Evolutionary conservation across 257 asterid species (phyloP).

Genomic region (Solanum etuberosum): DNA sequence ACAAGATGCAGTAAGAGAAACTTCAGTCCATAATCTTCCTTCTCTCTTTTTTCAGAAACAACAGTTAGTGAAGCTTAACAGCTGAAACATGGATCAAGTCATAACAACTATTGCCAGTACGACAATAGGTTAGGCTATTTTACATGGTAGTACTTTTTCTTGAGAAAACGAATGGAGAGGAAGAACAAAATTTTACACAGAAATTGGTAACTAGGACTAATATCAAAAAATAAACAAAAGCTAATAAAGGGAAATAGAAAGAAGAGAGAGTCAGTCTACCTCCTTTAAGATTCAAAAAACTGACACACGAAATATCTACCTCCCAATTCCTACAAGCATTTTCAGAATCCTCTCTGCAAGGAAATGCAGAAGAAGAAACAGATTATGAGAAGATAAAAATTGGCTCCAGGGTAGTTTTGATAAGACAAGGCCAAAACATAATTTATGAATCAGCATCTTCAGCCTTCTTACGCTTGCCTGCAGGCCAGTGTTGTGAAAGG

Average conservation of each 20-base stretch:
- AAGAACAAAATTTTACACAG: background rate
- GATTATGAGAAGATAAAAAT: slow-evolving; percentile 1
- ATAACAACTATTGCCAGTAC: background rate
- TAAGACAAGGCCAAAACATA: too few species aligned
- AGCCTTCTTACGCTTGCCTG: too few species aligned
- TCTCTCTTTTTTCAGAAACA: background rate
- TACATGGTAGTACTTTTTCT: background rate
- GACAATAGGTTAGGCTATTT: background rate
- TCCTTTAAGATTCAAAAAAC: background rate
- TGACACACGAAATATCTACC: background rate
- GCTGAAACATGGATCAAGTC: background rate
- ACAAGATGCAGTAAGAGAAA: background rate
- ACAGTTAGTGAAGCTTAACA: background rate
- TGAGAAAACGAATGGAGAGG: background rate
- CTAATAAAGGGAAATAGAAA: background rate
- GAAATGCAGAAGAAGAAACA: slow-evolving; percentile 27
- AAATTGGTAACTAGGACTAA: background rate
- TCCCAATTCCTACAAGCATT: background rate
- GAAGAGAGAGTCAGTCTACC: background rate
- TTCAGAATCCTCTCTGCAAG: slow-evolving; percentile 29
- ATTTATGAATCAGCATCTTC: too few species aligned
- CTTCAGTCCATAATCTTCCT: background rate
- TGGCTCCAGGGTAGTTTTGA: too few species aligned
- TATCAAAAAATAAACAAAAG: background rate
- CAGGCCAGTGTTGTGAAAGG: too few species aligned